These are phyloP conservation scores for Fusarium pilosicola DNA, from an alignment of 2,329 filamentous ascomycete genomes.

Conservation along the genomic window DNA sequence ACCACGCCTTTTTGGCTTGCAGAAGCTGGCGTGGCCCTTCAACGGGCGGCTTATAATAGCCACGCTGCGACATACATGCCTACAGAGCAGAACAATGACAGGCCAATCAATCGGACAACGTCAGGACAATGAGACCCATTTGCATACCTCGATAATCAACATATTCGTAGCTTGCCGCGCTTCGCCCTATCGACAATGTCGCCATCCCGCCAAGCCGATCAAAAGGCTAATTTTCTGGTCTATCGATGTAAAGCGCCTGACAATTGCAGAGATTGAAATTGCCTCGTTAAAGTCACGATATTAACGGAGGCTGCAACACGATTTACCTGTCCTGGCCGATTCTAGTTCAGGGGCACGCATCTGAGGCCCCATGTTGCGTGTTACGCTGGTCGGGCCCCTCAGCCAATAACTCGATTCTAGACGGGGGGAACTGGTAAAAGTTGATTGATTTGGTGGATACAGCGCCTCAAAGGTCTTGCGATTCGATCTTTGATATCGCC, in stretches of 20 bases:
- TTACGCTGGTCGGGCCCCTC: slow-evolving; percentile 19
- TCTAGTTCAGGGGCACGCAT: slow-evolving; percentile 39
- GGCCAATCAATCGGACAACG: slow-evolving; percentile 1
- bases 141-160: not conserved
- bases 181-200: slow-evolving; percentile 35
- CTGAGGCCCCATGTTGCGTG: slow-evolving; percentile 31
- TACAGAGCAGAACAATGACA: slow-evolving; percentile 4
- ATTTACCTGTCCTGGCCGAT: slow-evolving; percentile 1
- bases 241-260: slow-evolving; percentile 30
- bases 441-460: not conserved
- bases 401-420: slow-evolving; percentile 4
- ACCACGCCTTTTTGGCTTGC: slow-evolving; percentile 2
- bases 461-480: slow-evolving; percentile 3
- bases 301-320: not conserved
- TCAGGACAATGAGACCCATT: slow-evolving; percentile 13
- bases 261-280: slow-evolving; percentile 25
- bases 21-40: slow-evolving; percentile 17
- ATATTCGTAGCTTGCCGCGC: slow-evolving; percentile 27
- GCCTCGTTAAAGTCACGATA: slow-evolving; percentile 15
- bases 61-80: not conserved
- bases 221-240: slow-evolving; percentile 30
- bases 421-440: not conserved
- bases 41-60: not conserved
- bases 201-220: slow-evolving; percentile 32
- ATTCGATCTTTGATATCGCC: slow-evolving; percentile 23